phyloP scores from a whole-genome alignment of 2,329 filamentous ascomycete genomes.

The Dactylellina drechsleri region DNA sequence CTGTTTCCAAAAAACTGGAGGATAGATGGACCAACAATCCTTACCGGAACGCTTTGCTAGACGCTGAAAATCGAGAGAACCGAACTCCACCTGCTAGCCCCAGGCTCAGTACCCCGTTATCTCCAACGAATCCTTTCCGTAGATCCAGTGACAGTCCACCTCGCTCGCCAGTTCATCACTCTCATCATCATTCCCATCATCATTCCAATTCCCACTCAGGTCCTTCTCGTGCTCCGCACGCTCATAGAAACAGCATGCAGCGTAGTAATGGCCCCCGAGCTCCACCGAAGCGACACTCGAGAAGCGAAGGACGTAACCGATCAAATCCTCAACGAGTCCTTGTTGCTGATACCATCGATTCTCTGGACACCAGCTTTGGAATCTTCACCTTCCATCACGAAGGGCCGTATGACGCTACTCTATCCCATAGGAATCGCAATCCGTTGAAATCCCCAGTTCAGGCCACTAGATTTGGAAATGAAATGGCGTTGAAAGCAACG shows the following conservation, averaged over 20 bases:
- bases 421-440: constrained; percentile 49
- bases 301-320: constrained; percentile 14
- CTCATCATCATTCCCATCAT: constrained; percentile 11
- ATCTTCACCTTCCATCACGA: constrained; percentile 54
- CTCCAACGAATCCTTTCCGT: constrained; percentile 49
- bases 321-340: constrained; percentile 14
- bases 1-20: constrained; percentile 34
- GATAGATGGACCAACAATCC: constrained; percentile 54
- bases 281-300: constrained; percentile 23
- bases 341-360: constrained; percentile 53
- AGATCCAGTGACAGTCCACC: constrained; percentile 6
- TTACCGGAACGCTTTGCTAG: constrained; percentile 39
- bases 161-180: background rate
- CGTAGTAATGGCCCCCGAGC: constrained; percentile 30
- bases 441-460: constrained; percentile 45
- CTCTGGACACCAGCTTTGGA: constrained; percentile 53
- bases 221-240: no score
- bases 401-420: constrained; percentile 53
- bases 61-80: constrained; percentile 45
- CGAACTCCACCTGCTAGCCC: constrained; percentile 40
- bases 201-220: constrained; percentile 12
- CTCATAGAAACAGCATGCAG: constrained; percentile 10
- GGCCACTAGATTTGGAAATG: constrained; percentile 54
- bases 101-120: constrained; percentile 7
- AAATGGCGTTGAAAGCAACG: constrained; percentile 52